A percentile compares a stretch with the other conserved stretches of the same genome.
Conservation (phyloP, 75 land plant genomes). For the Chamaecyparis obtusa region DNA sequence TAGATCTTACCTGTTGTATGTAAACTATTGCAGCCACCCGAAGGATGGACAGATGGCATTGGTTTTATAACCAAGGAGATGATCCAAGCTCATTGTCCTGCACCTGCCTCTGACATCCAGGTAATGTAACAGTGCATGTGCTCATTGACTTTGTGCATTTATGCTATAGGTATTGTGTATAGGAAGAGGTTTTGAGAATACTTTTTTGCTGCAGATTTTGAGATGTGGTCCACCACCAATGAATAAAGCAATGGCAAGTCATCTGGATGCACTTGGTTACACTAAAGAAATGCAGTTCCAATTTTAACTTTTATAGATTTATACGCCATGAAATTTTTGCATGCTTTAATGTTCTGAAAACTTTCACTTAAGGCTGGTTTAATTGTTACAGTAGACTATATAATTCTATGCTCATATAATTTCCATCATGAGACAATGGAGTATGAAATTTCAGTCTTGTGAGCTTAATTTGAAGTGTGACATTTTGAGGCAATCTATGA, state of each 20-base stretch:
- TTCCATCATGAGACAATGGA: neutral
- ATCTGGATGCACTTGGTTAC: conserved; percentile 80
- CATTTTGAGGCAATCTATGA: no score
- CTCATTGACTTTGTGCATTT: neutral
- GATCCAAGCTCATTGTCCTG: conserved; percentile 77
- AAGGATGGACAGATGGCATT: conserved; percentile 85
- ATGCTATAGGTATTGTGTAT: neutral
- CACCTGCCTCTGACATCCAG: conserved; percentile 86
- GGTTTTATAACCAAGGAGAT: conserved; percentile 90
- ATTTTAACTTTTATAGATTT: conserved; percentile 36
- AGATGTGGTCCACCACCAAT: conserved; percentile 95
- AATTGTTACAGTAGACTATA: neutral
- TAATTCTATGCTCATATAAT: neutral
- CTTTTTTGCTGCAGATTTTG: conserved; percentile 52
- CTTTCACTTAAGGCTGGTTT: neutral
- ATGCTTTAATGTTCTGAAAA: neutral
- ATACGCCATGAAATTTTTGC: neutral
- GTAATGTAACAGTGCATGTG: conserved; percentile 22
- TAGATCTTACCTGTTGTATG: neutral
- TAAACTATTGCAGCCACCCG: conserved; percentile 70
- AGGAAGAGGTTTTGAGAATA: neutral
- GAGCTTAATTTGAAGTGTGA: neutral
- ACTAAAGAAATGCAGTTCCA: conserved; percentile 90
- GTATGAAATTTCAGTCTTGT: neutral
- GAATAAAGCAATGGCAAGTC: conserved; percentile 92